Evolutionary conservation across 2,329 filamentous ascomycete genomes (phyloP).

Genomic region (Acrodontium crateriforme): DNA sequence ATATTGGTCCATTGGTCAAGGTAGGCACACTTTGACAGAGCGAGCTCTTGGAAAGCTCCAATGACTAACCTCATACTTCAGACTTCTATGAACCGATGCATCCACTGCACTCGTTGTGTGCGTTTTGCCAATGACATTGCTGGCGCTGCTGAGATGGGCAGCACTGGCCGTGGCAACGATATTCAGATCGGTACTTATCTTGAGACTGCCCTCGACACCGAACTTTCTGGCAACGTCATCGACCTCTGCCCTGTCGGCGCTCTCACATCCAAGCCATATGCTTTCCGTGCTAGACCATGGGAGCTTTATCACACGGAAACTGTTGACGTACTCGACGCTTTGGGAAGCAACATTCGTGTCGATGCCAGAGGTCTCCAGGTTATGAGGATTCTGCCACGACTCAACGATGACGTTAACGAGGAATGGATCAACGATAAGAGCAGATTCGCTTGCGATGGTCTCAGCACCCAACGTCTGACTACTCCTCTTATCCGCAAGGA

Average conservation of each 20-base stretch:
- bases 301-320: conserved; percentile 94
- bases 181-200: conserved; percentile 97
- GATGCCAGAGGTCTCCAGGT: conserved; percentile 90
- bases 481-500: conserved; percentile 80
- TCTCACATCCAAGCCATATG: conserved; percentile 92
- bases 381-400: conserved; percentile 80
- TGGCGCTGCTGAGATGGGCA: conserved; percentile 88
- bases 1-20: conserved; percentile 94
- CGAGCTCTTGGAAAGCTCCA: conserved; percentile 6
- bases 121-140: conserved; percentile 97
- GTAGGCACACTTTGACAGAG: conserved; percentile 15
- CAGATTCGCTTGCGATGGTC: conserved; percentile 86
- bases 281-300: conserved; percentile 93
- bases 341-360: conserved; percentile 89
- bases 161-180: conserved; percentile 87
- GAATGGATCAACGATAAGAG: conserved; percentile 99
- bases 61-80: conserved; percentile 11
- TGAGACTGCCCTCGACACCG: conserved; percentile 83
- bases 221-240: conserved; percentile 94
- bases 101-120: conserved; percentile 95
- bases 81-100: conserved; percentile 99
- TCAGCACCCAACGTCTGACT: conserved; percentile 91
- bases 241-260: conserved; percentile 96
- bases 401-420: conserved; percentile 97
- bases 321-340: conserved; percentile 80